Base-by-base conservation (phyloP, 176 grass and related monocot species). In the Avena sativa region DNA sequence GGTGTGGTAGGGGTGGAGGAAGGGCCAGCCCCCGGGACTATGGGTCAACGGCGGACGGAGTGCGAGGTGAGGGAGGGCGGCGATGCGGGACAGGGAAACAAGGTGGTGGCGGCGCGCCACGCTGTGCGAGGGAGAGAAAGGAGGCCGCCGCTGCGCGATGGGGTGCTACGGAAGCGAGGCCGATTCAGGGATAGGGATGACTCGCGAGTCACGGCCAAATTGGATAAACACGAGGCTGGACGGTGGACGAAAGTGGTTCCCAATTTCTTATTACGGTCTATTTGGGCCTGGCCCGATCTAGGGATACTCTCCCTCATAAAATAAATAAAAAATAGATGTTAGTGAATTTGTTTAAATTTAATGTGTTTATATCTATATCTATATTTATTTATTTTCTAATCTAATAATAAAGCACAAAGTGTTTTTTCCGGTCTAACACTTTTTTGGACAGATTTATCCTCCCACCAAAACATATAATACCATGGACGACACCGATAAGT, bases 51-150 rank as follows among this genome's bases (percentile, higher is more conserved):
- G 64, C 14, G 30, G 64, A 34, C 64, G 64, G 64, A 67, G 64
- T 6, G 30, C 28, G 64, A 36, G 64, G 14, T 67, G 64, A 67
- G 28, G 64, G 30, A 67, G 64, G 28, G 64, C 30, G 28, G 64
- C 28, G 64, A 67, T 34, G 64, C 64, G 64, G 64, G 64, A 36
- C 0, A 67, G 64, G 16, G 64, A 36, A 4, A 34, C 64, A 16
- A 67, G 64, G 64, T 67, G 25, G 63, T 66, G 64, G 64, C 64
- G 64, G 64, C 13, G 28, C 64, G 64, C 64, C 64, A 67, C 64
- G 64, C 64, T 67, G 64, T 36, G 64, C 13, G 64, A 67, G 28
- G 64, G 30, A 17, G 64, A 36, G 30, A 34, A 34, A 67, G 28
- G 16, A 67, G 14, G 55, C 55, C 55, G 55, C 55, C 55, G 64